Evolutionary conservation across 1,139 yeast genomes (phyloP).

Genomic region (Lodderomyces parapsilosis): DNA sequence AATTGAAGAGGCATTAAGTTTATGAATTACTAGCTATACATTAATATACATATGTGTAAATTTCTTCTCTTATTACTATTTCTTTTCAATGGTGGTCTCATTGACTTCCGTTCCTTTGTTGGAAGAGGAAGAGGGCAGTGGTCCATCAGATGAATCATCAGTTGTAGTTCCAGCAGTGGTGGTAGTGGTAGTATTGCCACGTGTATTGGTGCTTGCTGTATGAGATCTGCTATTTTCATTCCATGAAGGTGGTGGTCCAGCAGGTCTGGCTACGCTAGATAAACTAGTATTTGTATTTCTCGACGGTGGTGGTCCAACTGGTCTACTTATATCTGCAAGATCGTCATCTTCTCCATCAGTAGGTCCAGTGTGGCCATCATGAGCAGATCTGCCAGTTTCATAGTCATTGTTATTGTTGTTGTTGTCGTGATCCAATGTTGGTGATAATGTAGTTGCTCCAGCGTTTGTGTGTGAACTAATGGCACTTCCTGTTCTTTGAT

Average conservation of each 20-base stretch:
- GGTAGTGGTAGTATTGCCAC: no score
- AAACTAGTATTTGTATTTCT: neutral
- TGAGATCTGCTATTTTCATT: neutral
- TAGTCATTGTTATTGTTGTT: no score
- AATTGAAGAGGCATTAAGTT: neutral
- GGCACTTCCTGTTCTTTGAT: conserved; percentile 18
- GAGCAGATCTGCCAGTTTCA: neutral
- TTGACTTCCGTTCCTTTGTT: neutral
- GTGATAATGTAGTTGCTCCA: conserved; percentile 8
- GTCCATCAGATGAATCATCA: conserved; percentile 3
- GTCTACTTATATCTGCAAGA: conserved; percentile 5
- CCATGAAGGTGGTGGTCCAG: conserved; percentile 1
- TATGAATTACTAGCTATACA: neutral
- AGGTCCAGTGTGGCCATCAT: neutral
- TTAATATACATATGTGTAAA: neutral
- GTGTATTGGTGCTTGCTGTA: neutral
- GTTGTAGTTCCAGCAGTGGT: neutral
- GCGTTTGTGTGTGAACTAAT: conserved; percentile 14
- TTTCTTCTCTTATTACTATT: neutral
- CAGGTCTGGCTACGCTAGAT: neutral
- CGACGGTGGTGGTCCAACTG: conserved; percentile 5
- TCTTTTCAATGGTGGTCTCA: conserved; percentile 1
- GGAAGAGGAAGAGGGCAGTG: conserved; percentile 4
- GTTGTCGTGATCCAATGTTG: neutral
- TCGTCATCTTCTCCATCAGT: conserved; percentile 2